Evolutionary conservation across 768 basidiomycete species (phyloP).

Genomic region (Lyophyllum semitale): DNA sequence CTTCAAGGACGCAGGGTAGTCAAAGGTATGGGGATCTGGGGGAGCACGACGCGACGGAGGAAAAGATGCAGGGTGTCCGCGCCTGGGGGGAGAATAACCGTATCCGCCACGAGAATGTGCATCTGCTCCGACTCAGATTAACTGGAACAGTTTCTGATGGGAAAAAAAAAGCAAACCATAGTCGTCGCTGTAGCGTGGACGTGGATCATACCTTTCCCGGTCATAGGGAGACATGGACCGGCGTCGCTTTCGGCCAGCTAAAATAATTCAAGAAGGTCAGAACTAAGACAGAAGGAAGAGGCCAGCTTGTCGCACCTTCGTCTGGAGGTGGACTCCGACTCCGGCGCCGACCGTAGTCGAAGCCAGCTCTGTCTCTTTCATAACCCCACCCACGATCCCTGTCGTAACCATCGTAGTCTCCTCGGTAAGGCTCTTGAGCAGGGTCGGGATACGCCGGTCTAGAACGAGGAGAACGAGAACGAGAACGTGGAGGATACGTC

Average conservation of each 20-base stretch:
- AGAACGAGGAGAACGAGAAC: constrained; percentile 77
- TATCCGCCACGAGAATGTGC: constrained; percentile 60
- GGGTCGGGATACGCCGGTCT: constrained; percentile 60
- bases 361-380: constrained; percentile 68
- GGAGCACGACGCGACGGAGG: constrained; percentile 62
- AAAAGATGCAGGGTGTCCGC: constrained; percentile 52
- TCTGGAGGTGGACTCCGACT: constrained; percentile 78
- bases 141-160: constrained; percentile 4
- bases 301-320: constrained; percentile 48
- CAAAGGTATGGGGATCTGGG: constrained; percentile 78
- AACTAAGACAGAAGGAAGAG: constrained; percentile 6
- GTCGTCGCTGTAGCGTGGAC: constrained; percentile 81
- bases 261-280: constrained; percentile 9
- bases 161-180: constrained; percentile 56
- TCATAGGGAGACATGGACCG: constrained; percentile 83
- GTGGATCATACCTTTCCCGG: constrained; percentile 79
- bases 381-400: constrained; percentile 71
- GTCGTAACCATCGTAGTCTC: constrained; percentile 73
- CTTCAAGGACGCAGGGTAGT: constrained; percentile 79
- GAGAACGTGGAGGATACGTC: constrained; percentile 81
- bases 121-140: constrained; percentile 41
- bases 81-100: constrained; percentile 66
- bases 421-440: constrained; percentile 59
- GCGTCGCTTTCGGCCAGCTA: constrained; percentile 74
- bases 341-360: constrained; percentile 70